Conservation (phyloP, 78 protist species). For the Monosiga brevicollis region DNA sequence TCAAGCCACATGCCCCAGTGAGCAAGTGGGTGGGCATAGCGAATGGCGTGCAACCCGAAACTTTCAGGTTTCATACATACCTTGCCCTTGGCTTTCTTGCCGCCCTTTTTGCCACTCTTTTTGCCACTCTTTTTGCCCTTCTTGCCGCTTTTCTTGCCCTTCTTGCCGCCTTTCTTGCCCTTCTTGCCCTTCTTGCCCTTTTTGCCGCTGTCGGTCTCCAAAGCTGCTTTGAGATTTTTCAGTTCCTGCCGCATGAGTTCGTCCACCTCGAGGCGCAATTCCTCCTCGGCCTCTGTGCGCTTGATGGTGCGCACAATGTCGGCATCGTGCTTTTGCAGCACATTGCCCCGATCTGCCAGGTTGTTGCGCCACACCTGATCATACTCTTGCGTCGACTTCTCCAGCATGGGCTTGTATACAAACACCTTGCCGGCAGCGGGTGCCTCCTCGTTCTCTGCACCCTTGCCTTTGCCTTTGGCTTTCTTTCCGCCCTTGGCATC, state of each 20-base stretch:
- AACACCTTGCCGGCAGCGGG: background rate
- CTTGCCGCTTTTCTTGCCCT: background rate
- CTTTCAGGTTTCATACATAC: background rate
- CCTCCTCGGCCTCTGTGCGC: constrained; percentile 1
- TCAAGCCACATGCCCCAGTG: background rate
- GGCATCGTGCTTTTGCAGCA: background rate
- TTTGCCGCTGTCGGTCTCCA: background rate
- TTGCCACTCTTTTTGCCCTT: background rate
- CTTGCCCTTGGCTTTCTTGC: too few species aligned
- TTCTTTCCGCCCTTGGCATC: background rate
- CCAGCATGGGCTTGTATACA: background rate
- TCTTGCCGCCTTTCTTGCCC: background rate
- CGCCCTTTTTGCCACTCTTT: background rate
- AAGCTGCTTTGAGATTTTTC: background rate
- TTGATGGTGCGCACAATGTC: background rate
- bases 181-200: background rate
- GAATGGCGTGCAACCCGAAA: background rate
- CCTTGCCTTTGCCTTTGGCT: background rate
- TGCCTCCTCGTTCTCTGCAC: background rate
- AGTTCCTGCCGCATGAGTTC: constrained; percentile 12
- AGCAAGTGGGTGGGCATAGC: background rate
- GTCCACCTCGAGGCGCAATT: constrained; percentile 3
- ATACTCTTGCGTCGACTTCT: background rate
- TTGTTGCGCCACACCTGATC: background rate
- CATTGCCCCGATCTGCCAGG: background rate